These are phyloP conservation scores for Bimuria novae-zelandiae DNA, from an alignment of 2,329 filamentous ascomycete species.

Conservation along the genomic window DNA sequence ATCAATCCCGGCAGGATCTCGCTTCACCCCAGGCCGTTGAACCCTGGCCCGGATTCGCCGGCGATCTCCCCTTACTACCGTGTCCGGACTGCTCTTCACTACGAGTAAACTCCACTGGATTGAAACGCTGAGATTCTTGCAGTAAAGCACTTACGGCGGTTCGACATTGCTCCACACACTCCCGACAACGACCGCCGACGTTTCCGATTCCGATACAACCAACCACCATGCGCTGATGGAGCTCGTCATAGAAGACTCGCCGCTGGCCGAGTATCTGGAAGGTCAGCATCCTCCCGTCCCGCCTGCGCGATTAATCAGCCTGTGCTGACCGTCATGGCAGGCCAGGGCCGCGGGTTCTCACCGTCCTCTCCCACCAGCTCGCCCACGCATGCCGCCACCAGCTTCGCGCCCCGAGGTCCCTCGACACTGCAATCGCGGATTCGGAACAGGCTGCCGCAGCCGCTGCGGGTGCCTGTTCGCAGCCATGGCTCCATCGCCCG, in stretches of 20 bases:
- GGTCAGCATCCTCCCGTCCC: constrained; percentile 58
- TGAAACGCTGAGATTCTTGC: too few relatives aligned
- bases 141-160: too few relatives aligned
- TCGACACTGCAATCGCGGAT: constrained; percentile 56
- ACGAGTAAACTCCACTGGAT: not conserved
- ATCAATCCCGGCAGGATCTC: not conserved
- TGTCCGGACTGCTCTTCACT: not conserved
- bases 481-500: constrained; percentile 45
- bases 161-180: too few relatives aligned
- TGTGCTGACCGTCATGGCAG: constrained; percentile 33
- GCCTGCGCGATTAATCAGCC: constrained; percentile 12
- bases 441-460: constrained; percentile 54
- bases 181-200: too few relatives aligned
- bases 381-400: constrained; percentile 24
- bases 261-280: constrained; percentile 86
- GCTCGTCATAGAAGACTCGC: constrained; percentile 83
- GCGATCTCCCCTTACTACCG: constrained; percentile 1
- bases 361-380: constrained; percentile 28
- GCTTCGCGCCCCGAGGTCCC: constrained; percentile 57
- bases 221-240: constrained; percentile 66
- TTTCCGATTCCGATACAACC: constrained; percentile 13
- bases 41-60: not conserved
- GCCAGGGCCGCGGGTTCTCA: constrained; percentile 38
- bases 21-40: constrained; percentile 3
- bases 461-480: constrained; percentile 45